phyloP scores from a whole-genome alignment of 2,329 filamentous ascomycete genomes.

The Pseudocercospora macadamiae region DNA sequence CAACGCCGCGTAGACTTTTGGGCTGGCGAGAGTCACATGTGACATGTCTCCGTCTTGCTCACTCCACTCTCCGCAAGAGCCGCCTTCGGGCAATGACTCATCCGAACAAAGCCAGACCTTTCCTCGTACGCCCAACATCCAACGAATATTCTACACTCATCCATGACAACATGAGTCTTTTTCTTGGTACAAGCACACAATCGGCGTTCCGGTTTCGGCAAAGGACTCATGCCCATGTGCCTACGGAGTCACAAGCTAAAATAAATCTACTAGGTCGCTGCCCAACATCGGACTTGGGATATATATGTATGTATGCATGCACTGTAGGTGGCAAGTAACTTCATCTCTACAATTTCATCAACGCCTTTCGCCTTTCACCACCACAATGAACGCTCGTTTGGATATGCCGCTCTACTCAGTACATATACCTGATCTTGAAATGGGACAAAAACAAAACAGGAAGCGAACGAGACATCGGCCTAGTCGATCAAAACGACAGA shows the following conservation, averaged over 20 bases:
- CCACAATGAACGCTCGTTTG: constrained; percentile 18
- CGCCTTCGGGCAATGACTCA: constrained; percentile 7
- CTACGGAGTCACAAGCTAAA: constrained; percentile 7
- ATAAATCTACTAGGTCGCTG: too few relatives aligned
- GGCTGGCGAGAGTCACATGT: constrained; percentile 9
- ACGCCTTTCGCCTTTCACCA: constrained; percentile 8
- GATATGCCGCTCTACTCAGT: not conserved
- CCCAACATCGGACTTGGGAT: constrained; percentile 1
- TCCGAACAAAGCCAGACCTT: not conserved
- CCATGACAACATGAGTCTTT: not conserved
- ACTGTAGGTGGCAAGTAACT: too few relatives aligned
- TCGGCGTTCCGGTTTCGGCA: not conserved
- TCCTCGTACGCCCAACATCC: not conserved
- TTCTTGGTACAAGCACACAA: constrained; percentile 1
- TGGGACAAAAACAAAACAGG: constrained; percentile 25
- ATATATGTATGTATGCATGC: constrained; percentile 9
- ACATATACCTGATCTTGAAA: constrained; percentile 1
- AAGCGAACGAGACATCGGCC: constrained; percentile 27
- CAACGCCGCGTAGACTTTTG: constrained; percentile 1
- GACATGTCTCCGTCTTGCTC: not conserved
- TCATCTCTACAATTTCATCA: too few relatives aligned
- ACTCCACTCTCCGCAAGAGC: not conserved
- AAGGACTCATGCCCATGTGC: constrained; percentile 4
- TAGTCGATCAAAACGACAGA: constrained; percentile 13
- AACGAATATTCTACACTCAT: constrained; percentile 2